Evolutionary conservation across 1,284 basidiomycete species (phyloP).

Genomic region (Gymnopus androsaceus): DNA sequence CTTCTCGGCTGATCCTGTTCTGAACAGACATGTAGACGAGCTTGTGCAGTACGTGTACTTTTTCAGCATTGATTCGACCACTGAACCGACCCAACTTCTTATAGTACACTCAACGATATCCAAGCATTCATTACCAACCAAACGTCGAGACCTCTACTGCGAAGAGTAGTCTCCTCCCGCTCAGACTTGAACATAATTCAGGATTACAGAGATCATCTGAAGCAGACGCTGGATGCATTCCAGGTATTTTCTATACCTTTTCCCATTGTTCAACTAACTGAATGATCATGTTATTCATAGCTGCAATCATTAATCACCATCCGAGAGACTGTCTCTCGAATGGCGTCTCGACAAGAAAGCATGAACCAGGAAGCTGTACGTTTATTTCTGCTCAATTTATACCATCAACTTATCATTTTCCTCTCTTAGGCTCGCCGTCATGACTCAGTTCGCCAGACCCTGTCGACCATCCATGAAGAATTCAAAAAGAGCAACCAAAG

Average conservation of each 20-base stretch:
- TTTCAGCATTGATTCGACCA: not conserved
- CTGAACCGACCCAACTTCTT: too few relatives aligned
- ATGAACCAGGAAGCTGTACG: not conserved
- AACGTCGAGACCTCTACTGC: not conserved
- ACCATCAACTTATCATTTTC: not conserved
- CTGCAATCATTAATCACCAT: not conserved
- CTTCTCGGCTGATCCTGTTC: not conserved
- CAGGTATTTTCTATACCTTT: not conserved
- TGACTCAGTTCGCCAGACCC: not conserved
- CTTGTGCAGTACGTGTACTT: not conserved
- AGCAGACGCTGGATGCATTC: not conserved
- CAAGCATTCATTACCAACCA: not conserved
- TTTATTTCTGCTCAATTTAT: too few relatives aligned
- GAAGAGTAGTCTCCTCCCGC: not conserved
- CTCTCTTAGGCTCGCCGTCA: not conserved
- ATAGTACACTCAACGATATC: not conserved
- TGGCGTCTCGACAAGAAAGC: not conserved
- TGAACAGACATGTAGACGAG: not conserved
- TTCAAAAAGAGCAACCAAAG: not conserved
- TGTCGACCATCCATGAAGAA: not conserved
- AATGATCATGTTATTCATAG: not conserved
- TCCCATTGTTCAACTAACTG: not conserved
- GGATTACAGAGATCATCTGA: not conserved
- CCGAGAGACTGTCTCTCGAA: not conserved
- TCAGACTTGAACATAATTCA: not conserved